Evolutionary conservation across 306 rosid genomes (phyloP).

Genomic region (Macrotyloma uniflorum): DNA sequence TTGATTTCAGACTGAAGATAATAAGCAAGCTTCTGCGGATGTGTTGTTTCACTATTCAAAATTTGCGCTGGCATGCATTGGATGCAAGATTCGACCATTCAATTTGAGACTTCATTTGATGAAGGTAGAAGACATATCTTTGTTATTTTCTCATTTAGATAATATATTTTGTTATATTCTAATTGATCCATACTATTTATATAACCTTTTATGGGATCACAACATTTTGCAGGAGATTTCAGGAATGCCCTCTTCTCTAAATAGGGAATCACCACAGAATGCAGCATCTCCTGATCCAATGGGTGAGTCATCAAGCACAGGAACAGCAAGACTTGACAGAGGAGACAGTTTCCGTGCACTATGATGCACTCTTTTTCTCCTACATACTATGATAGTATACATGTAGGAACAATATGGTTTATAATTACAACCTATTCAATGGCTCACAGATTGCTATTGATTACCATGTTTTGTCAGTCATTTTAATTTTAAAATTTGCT

Average conservation of each 20-base stretch:
- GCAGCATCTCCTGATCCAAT: slow-evolving; percentile 93
- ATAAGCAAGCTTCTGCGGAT: slow-evolving; percentile 91
- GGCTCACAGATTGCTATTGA: background rate
- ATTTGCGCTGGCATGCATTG: slow-evolving; percentile 83
- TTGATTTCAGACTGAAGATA: slow-evolving; percentile 63
- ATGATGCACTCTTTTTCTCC: background rate
- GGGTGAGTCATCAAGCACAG: slow-evolving; percentile 95
- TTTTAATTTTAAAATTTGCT: background rate
- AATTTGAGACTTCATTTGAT: slow-evolving; percentile 89
- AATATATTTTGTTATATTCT: background rate
- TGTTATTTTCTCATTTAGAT: background rate
- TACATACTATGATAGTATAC: background rate
- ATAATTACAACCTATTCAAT: background rate
- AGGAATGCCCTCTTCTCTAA: slow-evolving; percentile 73
- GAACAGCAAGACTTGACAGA: slow-evolving; percentile 82
- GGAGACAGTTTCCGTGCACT: slow-evolving; percentile 67
- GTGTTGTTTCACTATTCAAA: slow-evolving; percentile 79
- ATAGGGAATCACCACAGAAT: slow-evolving; percentile 68
- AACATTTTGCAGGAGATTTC: slow-evolving; percentile 76
- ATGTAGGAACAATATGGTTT: background rate
- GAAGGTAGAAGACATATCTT: slow-evolving; percentile 61
- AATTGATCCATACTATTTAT: background rate
- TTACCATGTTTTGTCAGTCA: background rate
- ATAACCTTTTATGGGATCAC: slow-evolving; percentile 17
- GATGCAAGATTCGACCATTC: slow-evolving; percentile 73